A percentile compares a stretch with the other conserved stretches of the same genome.
Evolutionary conservation across 768 basidiomycete genomes (phyloP).

Genomic region (Agaricus blazei): DNA sequence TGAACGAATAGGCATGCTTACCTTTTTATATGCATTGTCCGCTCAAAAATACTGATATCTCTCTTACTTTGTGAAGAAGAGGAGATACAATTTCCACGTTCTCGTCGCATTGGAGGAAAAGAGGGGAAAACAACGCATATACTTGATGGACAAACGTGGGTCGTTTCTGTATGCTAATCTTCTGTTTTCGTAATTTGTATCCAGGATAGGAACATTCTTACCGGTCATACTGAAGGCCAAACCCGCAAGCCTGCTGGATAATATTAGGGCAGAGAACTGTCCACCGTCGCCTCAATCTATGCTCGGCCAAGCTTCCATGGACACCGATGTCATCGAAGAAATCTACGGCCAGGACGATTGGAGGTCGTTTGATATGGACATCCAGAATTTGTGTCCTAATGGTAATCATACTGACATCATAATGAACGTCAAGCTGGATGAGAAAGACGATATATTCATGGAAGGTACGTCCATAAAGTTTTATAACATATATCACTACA

Average conservation of each 20-base stretch:
- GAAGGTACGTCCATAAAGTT: conserved; percentile 36
- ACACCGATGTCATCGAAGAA: not conserved
- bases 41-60: not conserved
- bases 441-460: conserved; percentile 46
- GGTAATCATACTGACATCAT: conserved; percentile 30
- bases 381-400: conserved; percentile 27
- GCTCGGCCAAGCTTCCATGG: conserved; percentile 10
- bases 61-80: conserved; percentile 27
- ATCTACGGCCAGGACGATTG: conserved; percentile 9
- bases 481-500: not conserved
- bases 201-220: conserved; percentile 36
- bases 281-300: conserved; percentile 6
- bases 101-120: conserved; percentile 39
- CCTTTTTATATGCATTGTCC: not conserved
- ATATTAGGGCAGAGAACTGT: too few species aligned
- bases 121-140: conserved; percentile 22
- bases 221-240: conserved; percentile 19
- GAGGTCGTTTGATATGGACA: conserved; percentile 20
- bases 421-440: conserved; percentile 51
- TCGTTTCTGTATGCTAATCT: not conserved
- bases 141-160: conserved; percentile 23
- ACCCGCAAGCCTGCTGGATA: not conserved
- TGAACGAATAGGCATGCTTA: conserved; percentile 45
- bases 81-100: conserved; percentile 48
- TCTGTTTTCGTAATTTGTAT: not conserved